Evolutionary conservation across 306 rosid genomes (phyloP), one percentile per base, ranked within the genome.

Genomic region (Dicorynia guianensis): DNA sequence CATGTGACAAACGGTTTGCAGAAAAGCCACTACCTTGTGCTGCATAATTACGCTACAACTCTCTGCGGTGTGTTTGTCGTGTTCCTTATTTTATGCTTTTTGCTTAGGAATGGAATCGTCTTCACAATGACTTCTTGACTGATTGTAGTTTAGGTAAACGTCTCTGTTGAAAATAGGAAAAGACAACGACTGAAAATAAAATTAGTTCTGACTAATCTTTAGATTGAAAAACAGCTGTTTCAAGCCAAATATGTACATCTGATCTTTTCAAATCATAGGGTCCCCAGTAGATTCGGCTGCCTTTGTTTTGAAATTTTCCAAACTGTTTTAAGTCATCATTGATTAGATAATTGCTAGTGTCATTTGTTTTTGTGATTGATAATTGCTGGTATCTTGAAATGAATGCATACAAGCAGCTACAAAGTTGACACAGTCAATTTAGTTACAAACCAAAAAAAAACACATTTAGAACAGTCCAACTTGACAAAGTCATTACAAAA

Each of bases 41-140:
- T 46, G 14, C 5, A 11, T 40, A 40, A 40, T 4, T 40, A 40
- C 8, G 6, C 46, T 40, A 6, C 9, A 40, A 40, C 46, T 40
- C 9, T 1, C 1, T 40, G 46, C 6, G 6, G 10, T 7, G 50
- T 4, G 15, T 11, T 11, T 46, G 61, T 7, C 35, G 7, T 55
- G n/a, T 55, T 55, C 36, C 8, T 1, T 25, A 25, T 25, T 52
- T 52, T 1, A 6, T 52, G 11, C 11, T 55, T 1, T 55, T 5
- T 0, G 62, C 34, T 11, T 38, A 36, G 17, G 50, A 54, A 15
- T 12, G 47, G 54, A 72, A 53, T 72, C 4, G 69, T 43, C 43
- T 15, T 4, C 36, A 74, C 15, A 63, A 18, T 44, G 57, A 44
- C 33, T 10, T 61, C 60, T 76, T 71, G 74, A 66, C 64, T 9